Evolutionary conservation across 805 yeast species (phyloP).

Genomic region (Saccharomyces kudriavzevii): DNA sequence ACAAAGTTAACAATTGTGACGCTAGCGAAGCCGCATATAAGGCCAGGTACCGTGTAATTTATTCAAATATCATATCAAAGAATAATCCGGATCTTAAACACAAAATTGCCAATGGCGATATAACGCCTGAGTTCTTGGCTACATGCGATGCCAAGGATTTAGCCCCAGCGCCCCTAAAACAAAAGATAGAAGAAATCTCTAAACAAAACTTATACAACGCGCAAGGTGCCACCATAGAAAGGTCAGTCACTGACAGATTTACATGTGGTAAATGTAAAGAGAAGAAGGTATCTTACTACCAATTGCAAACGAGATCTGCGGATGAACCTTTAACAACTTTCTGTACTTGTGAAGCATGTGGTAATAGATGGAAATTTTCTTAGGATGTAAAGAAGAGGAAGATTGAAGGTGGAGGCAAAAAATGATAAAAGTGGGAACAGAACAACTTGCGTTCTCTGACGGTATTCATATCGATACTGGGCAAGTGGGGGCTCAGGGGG

Average conservation of each 20-base stretch:
- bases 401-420: neutral
- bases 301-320: constrained; percentile 96
- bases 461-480: neutral
- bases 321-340: constrained; percentile 98
- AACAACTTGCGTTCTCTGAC: neutral
- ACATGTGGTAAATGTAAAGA: constrained; percentile 97
- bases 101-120: constrained; percentile 57
- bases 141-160: constrained; percentile 87
- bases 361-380: constrained; percentile 96
- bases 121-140: constrained; percentile 58
- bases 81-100: constrained; percentile 79
- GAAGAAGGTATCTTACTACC: constrained; percentile 93
- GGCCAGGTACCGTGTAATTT: constrained; percentile 76
- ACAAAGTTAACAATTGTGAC: constrained; percentile 48
- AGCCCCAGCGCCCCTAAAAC: constrained; percentile 86
- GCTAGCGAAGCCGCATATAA: constrained; percentile 51
- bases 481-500: neutral
- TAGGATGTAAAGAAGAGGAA: constrained; percentile 22
- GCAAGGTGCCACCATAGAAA: constrained; percentile 91
- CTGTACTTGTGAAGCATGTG: constrained; percentile 96
- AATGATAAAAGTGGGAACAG: neutral
- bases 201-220: constrained; percentile 91
- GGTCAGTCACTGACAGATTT: constrained; percentile 93
- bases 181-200: constrained; percentile 77
- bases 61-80: constrained; percentile 80